These are phyloP conservation scores for Daedalea quercina DNA, from an alignment of 768 basidiomycete species.

Conservation along the genomic window DNA sequence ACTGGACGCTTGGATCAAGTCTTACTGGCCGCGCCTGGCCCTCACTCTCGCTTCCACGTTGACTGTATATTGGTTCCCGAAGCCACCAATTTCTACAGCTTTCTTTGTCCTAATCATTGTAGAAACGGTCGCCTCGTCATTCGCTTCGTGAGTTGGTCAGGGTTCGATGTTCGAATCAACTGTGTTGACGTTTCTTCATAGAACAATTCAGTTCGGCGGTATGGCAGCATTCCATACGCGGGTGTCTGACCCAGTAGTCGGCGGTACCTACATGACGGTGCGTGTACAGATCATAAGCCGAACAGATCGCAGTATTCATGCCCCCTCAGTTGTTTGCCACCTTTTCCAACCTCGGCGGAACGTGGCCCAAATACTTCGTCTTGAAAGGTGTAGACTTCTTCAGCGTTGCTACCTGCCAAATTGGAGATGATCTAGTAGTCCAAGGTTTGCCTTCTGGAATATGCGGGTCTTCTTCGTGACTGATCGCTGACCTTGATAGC, in stretches of 20 bases:
- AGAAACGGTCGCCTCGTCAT: constrained; percentile 78
- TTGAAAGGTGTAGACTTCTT: constrained; percentile 95
- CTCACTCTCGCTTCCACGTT: constrained; percentile 69
- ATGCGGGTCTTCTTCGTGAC: background rate
- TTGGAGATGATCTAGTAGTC: constrained; percentile 47
- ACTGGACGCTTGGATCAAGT: constrained; percentile 81
- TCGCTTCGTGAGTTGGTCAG: constrained; percentile 60
- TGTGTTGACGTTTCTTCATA: constrained; percentile 21
- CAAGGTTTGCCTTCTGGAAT: constrained; percentile 39
- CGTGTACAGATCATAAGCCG: constrained; percentile 17
- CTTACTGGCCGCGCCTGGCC: constrained; percentile 81
- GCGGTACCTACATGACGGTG: constrained; percentile 99
- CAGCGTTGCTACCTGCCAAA: constrained; percentile 76
- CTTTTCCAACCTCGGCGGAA: constrained; percentile 93
- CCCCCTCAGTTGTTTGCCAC: constrained; percentile 33
- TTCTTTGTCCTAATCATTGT: constrained; percentile 81
- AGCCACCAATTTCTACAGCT: constrained; percentile 56
- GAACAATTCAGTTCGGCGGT: constrained; percentile 98
- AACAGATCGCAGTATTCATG: background rate
- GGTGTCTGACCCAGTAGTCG: constrained; percentile 93
- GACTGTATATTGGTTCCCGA: constrained; percentile 83
- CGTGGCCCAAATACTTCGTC: constrained; percentile 96
- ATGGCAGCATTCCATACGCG: constrained; percentile 98
- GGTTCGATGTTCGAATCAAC: too few relatives aligned
- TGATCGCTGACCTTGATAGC: constrained; percentile 34